Percentiles rank a stretch among this genome's conserved stretches.
phyloP scores from a whole-genome alignment of 2,329 filamentous ascomycete genomes.

The Colletotrichum acutatum region DNA sequence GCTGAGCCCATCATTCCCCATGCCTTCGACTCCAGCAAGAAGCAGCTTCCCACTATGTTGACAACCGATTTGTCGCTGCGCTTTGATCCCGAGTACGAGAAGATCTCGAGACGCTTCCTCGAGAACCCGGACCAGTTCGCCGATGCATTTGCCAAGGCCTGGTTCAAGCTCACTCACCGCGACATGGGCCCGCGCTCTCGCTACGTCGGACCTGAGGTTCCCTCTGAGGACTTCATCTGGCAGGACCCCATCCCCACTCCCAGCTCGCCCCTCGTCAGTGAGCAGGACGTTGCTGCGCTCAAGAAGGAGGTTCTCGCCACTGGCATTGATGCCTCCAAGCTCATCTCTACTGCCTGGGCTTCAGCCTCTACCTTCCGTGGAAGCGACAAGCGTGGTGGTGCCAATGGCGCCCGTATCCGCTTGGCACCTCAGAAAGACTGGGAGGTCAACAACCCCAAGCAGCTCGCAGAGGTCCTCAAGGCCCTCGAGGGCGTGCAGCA shows the following conservation, averaged over 20 bases:
- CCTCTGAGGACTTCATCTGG: conserved; percentile 76
- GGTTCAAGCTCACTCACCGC: conserved; percentile 87
- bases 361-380: conserved; percentile 79
- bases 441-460: conserved; percentile 78
- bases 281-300: conserved; percentile 68
- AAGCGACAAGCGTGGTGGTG: conserved; percentile 84
- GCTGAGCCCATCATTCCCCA: conserved; percentile 75
- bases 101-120: conserved; percentile 78
- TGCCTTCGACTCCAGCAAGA: conserved; percentile 75
- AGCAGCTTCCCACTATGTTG: conserved; percentile 79
- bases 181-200: conserved; percentile 78
- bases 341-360: conserved; percentile 76
- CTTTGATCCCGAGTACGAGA: conserved; percentile 77
- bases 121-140: conserved; percentile 75
- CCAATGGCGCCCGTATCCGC: conserved; percentile 82
- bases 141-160: conserved; percentile 77
- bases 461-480: conserved; percentile 70
- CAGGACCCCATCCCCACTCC: conserved; percentile 76
- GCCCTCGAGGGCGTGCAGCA: conserved; percentile 73
- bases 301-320: conserved; percentile 75
- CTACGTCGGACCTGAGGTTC: conserved; percentile 80
- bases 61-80: conserved; percentile 80
- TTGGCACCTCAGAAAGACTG: conserved; percentile 78
- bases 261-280: conserved; percentile 67
- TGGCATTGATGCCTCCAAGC: conserved; percentile 67